These are phyloP conservation scores for Amanita exitialis DNA, from an alignment of 768 basidiomycete genomes.

Conservation along the genomic window DNA sequence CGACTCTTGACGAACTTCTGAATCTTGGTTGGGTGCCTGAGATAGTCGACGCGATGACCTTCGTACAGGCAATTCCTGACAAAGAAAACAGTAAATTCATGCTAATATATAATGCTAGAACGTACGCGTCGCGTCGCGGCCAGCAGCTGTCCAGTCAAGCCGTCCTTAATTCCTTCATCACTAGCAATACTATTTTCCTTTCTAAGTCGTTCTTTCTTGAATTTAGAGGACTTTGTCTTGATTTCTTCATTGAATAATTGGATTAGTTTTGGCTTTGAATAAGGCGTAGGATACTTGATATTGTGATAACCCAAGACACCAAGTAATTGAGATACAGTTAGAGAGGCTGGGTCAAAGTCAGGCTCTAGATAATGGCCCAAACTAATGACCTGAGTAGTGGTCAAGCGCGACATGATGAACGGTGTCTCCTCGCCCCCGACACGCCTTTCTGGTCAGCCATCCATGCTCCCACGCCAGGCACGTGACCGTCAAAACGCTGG, in stretches of 20 bases:
- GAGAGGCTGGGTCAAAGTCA: conserved; percentile 61
- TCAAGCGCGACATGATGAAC: conserved; percentile 61
- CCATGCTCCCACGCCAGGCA: conserved; percentile 6
- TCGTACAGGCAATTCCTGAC: conserved; percentile 22
- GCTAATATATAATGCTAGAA: background rate
- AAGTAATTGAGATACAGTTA: conserved; percentile 76
- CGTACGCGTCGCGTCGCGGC: conserved; percentile 36
- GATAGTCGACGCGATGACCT: conserved; percentile 61
- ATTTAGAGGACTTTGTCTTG: conserved; percentile 42
- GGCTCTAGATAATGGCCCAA: conserved; percentile 72
- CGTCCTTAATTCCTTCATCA: conserved; percentile 77
- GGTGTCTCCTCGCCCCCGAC: background rate
- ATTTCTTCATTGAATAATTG: conserved; percentile 73
- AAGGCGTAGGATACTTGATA: conserved; percentile 60
- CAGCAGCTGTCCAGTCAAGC: conserved; percentile 67
- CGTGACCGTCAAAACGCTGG: conserved; percentile 17
- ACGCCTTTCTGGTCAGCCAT: background rate
- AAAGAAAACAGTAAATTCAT: background rate
- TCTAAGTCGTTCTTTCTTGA: conserved; percentile 56
- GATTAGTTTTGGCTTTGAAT: conserved; percentile 70
- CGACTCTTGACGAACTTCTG: conserved; percentile 35
- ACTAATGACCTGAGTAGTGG: conserved; percentile 66
- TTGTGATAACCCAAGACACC: conserved; percentile 74
- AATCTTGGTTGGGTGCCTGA: conserved; percentile 38
- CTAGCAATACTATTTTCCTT: conserved; percentile 65